Evolutionary conservation across 176 grass and related monocot genomes (phyloP), one percentile per base, ranked within the genome.

Genomic region (Chrysopogon serrulatus): DNA sequence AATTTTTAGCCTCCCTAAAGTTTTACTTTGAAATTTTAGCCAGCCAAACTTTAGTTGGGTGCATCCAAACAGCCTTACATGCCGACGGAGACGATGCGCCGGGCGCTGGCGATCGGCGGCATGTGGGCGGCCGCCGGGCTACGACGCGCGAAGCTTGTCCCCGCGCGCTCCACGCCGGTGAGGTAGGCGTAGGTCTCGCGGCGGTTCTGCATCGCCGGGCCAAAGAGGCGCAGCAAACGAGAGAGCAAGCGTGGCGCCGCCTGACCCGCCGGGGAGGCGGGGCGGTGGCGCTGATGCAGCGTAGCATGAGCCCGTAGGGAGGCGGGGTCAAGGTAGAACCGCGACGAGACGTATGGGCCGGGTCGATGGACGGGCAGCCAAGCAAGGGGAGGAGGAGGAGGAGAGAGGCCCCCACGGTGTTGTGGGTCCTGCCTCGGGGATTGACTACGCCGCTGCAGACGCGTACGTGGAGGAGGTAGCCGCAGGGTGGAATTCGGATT

Each of bases 171-270:
- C 95, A 98, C 1, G 95, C n/a, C 95, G 27, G 95, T 98, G 87
- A 98, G 92, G 74, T 98, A 98, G n/a, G 95, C 95, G 48, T 92
- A 95, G 83, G 95, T 92, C 90, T 98, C 95, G 87, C 95, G 95
- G 11, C 95, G 91, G 86, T 98, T 92, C 92, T 98, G 95, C 95
- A 98, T 92, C 10, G 91, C 70, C 57, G 92, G 90, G n/a, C n/a
- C 95, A 92, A 98, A 1, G 95, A 98, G n/a, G 84, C 81, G 64
- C n/a, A 98, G 95, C 49, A n/a, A n/a, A 98, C 95, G 53, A n/a
- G 90, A 48, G 31, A 31, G 82, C 4, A 92, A 81, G n/a, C 6
- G 91, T 95, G 19, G 95, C 95, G 16, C 67, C 74, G 64, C 92
- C 92, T 69, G 95, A 90, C 87, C 95, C 95, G 1, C 93, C 91